Evolutionary conservation across 2,329 filamentous ascomycete genomes (phyloP).

Genomic region (Xylaria sp.): DNA sequence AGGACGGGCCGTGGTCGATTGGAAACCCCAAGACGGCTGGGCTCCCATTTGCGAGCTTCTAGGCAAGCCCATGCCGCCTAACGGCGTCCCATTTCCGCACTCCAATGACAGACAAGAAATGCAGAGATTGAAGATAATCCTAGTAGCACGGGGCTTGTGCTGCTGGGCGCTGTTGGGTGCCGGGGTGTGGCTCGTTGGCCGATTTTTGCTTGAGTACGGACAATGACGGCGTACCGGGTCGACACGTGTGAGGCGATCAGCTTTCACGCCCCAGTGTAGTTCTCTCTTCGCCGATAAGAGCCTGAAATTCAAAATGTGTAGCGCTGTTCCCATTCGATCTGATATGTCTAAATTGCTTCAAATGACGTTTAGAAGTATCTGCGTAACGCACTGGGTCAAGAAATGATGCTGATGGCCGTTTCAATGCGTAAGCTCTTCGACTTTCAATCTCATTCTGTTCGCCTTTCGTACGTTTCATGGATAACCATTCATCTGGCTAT

Average conservation of each 20-base stretch:
- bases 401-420: not conserved
- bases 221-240: not conserved
- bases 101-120: conserved; percentile 48
- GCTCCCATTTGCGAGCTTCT: conserved; percentile 56
- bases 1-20: conserved; percentile 46
- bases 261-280: not conserved
- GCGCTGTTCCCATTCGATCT: too few species aligned
- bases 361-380: not conserved
- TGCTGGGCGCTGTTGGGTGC: conserved; percentile 7
- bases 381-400: not conserved
- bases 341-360: conserved; percentile 22
- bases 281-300: not conserved
- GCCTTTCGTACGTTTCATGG: not conserved
- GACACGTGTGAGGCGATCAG: not conserved
- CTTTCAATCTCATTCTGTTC: not conserved
- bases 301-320: not conserved
- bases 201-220: not conserved
- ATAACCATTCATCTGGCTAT: not conserved
- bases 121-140: conserved; percentile 22
- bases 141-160: not conserved
- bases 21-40: conserved; percentile 56
- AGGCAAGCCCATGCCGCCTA: conserved; percentile 49
- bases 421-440: not conserved
- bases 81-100: conserved; percentile 48
- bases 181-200: not conserved